Evolutionary conservation across 2,329 filamentous ascomycete genomes (phyloP).

Genomic region (Stachybotrys chartarum): DNA sequence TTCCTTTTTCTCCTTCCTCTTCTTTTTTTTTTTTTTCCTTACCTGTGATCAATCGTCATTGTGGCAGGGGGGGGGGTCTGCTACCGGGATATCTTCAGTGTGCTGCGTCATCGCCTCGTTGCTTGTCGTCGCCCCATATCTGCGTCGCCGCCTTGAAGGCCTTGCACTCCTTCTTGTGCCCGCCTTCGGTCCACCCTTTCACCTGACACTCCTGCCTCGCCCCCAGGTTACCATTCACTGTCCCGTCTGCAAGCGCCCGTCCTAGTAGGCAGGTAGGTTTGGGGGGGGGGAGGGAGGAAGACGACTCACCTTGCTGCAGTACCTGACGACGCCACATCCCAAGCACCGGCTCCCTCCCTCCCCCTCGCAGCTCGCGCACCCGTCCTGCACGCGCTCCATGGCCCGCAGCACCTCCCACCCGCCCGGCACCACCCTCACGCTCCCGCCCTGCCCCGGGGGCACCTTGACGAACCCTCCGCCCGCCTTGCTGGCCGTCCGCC

Average conservation of each 20-base stretch:
- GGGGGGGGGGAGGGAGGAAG: no score
- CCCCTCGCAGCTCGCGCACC: neutral
- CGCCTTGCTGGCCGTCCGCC: neutral
- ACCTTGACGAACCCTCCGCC: neutral
- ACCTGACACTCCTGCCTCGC: neutral
- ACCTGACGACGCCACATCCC: neutral
- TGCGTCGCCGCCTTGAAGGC: neutral
- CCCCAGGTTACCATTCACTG: neutral
- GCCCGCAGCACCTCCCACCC: neutral
- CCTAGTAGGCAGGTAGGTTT: neutral
- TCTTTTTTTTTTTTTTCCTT: neutral
- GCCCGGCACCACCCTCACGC: neutral
- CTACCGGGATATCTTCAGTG: neutral
- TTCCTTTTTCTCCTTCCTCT: no score
- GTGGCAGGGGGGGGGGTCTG: neutral
- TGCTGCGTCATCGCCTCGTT: neutral
- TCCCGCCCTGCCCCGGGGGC: neutral
- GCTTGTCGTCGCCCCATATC: neutral
- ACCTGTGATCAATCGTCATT: neutral
- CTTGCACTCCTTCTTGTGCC: constrained; percentile 1
- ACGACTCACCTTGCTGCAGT: constrained; percentile 2
- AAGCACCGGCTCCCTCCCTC: neutral
- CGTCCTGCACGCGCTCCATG: neutral
- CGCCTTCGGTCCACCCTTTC: neutral
- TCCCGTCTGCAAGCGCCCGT: neutral